Evolutionary conservation across 192 early-diverging fungal species (phyloP).

Genomic region (Backusella psychrophila): DNA sequence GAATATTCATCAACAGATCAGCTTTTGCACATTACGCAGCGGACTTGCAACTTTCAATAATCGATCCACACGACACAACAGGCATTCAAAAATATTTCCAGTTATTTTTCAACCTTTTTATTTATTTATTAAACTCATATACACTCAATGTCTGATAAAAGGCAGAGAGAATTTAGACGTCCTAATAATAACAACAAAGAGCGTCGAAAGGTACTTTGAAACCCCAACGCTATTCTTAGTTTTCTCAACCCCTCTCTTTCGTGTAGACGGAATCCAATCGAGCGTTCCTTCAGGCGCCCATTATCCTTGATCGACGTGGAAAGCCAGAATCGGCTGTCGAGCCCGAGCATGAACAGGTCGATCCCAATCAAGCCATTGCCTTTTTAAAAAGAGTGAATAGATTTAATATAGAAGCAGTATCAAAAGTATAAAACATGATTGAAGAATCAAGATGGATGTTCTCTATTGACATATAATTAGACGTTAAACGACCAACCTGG

Average conservation of each 20-base stretch:
- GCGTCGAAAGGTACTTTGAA: constrained; percentile 6
- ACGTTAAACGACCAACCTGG: constrained; percentile 61
- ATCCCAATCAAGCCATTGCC: constrained; percentile 5
- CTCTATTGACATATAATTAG: not conserved
- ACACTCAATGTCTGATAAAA: not conserved
- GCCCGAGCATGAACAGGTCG: not conserved
- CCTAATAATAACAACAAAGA: not conserved
- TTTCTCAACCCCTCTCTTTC: not conserved
- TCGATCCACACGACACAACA: no score
- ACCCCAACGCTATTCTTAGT: no score
- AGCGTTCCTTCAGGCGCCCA: constrained; percentile 21
- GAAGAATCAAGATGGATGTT: no score
- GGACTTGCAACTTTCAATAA: no score
- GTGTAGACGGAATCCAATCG: not conserved
- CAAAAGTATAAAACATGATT: not conserved
- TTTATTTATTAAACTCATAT: no score
- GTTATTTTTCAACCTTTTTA: not conserved
- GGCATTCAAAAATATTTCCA: no score
- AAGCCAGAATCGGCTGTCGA: not conserved
- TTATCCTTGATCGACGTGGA: constrained; percentile 28
- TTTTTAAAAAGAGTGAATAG: constrained; percentile 2
- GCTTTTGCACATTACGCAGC: no score
- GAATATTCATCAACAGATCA: no score
- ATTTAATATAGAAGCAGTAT: constrained; percentile 19
- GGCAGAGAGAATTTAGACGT: not conserved